Evolutionary conservation across 2,329 filamentous ascomycete species (phyloP).

Genomic region (Akanthomyces muscarius): DNA sequence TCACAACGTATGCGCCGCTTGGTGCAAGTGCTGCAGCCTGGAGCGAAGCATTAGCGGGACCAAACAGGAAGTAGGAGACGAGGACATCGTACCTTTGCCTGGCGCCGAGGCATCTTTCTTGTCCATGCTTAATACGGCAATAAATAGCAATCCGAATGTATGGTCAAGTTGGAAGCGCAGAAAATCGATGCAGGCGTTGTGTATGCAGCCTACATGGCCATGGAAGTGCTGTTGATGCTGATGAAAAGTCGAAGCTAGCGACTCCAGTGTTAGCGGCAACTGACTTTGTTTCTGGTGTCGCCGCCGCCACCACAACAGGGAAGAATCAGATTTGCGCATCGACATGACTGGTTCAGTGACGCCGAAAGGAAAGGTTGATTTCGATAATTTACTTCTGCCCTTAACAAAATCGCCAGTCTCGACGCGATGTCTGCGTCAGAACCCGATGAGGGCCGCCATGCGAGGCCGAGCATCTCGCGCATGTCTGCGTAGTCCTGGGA

Average conservation of each 20-base stretch:
- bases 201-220: neutral
- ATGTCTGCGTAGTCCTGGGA: too few species aligned
- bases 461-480: too few species aligned
- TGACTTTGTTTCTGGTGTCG: too few species aligned
- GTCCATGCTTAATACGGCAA: neutral
- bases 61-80: neutral
- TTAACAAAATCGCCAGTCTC: too few species aligned
- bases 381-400: too few species aligned
- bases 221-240: neutral
- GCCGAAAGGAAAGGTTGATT: too few species aligned
- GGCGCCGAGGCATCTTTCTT: neutral
- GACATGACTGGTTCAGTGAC: too few species aligned
- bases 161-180: neutral
- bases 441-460: too few species aligned
- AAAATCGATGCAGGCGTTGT: neutral
- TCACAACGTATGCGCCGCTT: slow-evolving; percentile 30
- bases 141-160: neutral
- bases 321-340: too few species aligned
- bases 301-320: too few species aligned
- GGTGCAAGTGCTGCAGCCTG: slow-evolving; percentile 27
- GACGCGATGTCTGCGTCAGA: too few species aligned
- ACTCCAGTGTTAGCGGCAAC: too few species aligned
- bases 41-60: neutral
- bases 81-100: slow-evolving; percentile 8
- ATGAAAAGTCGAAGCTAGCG: slow-evolving; percentile 4